Evolutionary conservation across 805 yeast species (phyloP).

Genomic region (Geotrichum ghanense): DNA sequence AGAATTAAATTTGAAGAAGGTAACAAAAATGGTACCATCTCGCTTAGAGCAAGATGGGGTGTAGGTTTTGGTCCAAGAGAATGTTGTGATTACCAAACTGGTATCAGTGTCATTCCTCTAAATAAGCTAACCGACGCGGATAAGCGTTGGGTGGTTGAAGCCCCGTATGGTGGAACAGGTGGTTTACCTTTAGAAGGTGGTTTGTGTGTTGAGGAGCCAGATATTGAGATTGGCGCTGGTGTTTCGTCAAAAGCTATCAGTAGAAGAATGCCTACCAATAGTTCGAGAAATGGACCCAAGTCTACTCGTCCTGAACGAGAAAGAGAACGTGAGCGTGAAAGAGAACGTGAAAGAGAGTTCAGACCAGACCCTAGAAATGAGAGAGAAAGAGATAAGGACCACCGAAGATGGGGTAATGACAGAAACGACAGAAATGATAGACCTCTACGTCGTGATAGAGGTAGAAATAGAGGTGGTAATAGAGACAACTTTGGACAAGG

Average conservation of each 20-base stretch:
- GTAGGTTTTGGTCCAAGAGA: conserved; percentile 99
- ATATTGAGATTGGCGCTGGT: conserved; percentile 92
- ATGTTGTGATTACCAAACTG: conserved; percentile 90
- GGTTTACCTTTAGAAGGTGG: conserved; percentile 74
- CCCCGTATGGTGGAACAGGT: conserved; percentile 97
- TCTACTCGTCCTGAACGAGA: conserved; percentile 33
- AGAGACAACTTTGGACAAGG: too few relatives aligned
- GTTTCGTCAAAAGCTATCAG: conserved; percentile 87
- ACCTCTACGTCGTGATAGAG: neutral
- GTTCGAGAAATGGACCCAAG: conserved; percentile 74
- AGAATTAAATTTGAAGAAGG: conserved; percentile 48
- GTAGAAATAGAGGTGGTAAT: neutral
- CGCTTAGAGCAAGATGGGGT: conserved; percentile 92
- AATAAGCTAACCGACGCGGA: conserved; percentile 90
- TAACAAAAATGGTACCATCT: conserved; percentile 48
- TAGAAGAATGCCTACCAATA: conserved; percentile 84
- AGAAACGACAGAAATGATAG: neutral
- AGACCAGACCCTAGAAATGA: neutral
- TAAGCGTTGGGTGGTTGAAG: conserved; percentile 72
- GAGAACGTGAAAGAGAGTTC: conserved; percentile 4
- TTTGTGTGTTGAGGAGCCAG: conserved; percentile 89
- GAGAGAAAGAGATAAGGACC: neutral
- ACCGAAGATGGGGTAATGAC: neutral
- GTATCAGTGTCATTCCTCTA: conserved; percentile 78
- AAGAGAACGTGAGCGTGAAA: conserved; percentile 1